A percentile compares a stretch with the other conserved stretches of the same genome.
These are phyloP conservation scores for Dendrobium catenatum DNA, from an alignment of 106 monocot genomes.

Conservation along the genomic window DNA sequence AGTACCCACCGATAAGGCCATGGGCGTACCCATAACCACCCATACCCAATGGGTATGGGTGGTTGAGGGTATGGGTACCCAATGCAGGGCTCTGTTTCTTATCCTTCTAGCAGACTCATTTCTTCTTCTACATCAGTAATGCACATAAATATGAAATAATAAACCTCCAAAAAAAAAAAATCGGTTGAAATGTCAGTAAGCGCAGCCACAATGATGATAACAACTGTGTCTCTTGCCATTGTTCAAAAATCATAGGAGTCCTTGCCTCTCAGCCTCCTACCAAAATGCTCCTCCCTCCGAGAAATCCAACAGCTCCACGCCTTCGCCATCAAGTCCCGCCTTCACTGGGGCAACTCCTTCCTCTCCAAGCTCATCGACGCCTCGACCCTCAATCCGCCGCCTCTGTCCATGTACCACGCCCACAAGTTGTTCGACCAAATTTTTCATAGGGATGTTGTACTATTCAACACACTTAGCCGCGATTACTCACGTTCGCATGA, in stretches of 20 bases:
- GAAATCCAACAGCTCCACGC: conserved; percentile 74
- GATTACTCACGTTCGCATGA: conserved; percentile 43
- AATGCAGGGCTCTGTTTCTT: no score
- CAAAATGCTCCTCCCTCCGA: conserved; percentile 31
- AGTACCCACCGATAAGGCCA: no score
- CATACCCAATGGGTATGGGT: no score
- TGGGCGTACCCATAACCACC: no score
- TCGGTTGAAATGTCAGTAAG: no score
- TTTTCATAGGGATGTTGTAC: conserved; percentile 31
- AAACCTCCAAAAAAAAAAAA: no score
- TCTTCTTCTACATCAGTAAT: no score
- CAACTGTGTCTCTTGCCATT: no score
- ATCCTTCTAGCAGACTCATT: no score
- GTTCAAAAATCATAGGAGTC: not conserved
- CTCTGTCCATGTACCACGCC: conserved; percentile 34
- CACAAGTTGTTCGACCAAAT: conserved; percentile 55
- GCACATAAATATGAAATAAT: no score
- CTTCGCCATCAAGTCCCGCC: conserved; percentile 49
- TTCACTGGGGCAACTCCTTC: conserved; percentile 18
- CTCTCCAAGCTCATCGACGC: conserved; percentile 45
- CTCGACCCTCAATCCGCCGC: conserved; percentile 5
- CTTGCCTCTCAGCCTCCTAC: conserved; percentile 9
- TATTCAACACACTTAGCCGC: conserved; percentile 67
- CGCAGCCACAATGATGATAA: no score
- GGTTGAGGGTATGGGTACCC: no score